A percentile compares a stretch with the other conserved stretches of the same genome.
phyloP scores from a whole-genome alignment of 768 basidiomycete genomes.

The Clitopilus passeckerianus region DNA sequence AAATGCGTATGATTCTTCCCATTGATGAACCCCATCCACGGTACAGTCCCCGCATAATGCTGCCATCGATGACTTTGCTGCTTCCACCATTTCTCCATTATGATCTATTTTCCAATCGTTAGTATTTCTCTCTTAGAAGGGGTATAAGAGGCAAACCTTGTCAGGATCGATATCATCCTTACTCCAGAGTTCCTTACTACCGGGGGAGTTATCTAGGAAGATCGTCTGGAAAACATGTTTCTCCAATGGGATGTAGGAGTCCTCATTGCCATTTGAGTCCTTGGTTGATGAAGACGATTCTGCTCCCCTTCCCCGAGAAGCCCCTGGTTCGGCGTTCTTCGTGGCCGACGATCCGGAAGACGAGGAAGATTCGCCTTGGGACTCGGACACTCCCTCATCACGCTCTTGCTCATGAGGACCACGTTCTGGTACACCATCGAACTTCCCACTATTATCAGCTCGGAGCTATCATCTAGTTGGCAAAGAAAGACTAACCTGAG shows the following conservation, averaged over 20 bases:
- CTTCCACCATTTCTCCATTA: constrained; percentile 48
- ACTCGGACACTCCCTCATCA: neutral
- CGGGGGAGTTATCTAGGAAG: constrained; percentile 36
- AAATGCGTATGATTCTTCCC: constrained; percentile 28
- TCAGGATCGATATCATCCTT: constrained; percentile 31
- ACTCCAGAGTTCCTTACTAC: constrained; percentile 35
- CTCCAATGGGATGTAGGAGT: constrained; percentile 24
- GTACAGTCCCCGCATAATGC: constrained; percentile 31
- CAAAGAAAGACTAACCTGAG: constrained; percentile 27
- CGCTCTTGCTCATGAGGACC: constrained; percentile 4
- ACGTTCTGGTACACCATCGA: constrained; percentile 16
- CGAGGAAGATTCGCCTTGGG: constrained; percentile 9
- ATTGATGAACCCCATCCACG: constrained; percentile 33
- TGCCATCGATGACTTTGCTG: constrained; percentile 49
- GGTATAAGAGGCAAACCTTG: constrained; percentile 12
- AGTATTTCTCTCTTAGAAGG: neutral
- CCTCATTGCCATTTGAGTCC: neutral
- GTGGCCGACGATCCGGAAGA: no score
- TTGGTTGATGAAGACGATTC: neutral
- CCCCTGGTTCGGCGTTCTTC: neutral
- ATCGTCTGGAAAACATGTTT: constrained; percentile 47
- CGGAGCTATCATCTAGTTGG: neutral
- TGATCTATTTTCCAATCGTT: constrained; percentile 15
- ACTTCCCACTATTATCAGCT: constrained; percentile 7
- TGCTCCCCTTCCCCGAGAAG: neutral